phyloP scores from a whole-genome alignment of 257 asterid species.

The Voacanga thouarsii region DNA sequence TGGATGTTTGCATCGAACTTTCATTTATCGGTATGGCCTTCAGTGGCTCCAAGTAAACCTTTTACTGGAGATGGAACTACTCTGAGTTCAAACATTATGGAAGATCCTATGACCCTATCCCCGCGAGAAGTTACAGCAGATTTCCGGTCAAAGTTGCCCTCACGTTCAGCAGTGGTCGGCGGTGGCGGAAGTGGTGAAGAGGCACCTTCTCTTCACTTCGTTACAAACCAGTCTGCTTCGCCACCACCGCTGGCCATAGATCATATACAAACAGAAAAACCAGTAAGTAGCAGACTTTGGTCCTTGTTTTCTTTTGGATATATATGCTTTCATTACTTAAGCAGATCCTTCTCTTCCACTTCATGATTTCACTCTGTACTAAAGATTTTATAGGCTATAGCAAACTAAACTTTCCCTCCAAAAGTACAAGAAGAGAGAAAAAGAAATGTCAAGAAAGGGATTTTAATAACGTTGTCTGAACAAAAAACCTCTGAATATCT shows the following conservation, averaged over 20 bases:
- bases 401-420: too few species aligned
- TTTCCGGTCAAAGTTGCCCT: neutral
- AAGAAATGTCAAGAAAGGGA: too few species aligned
- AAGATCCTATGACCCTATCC: neutral
- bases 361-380: neutral
- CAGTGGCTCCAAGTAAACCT: neutral
- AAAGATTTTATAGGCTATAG: neutral
- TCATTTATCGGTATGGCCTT: constrained; percentile 35
- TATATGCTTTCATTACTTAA: neutral
- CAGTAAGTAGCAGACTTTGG: constrained; percentile 12
- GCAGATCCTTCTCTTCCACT: neutral
- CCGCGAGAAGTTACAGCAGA: neutral
- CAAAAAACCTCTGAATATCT: too few species aligned
- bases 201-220: constrained; percentile 38
- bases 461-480: too few species aligned
- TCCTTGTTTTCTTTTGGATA: neutral
- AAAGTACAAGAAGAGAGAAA: too few species aligned
- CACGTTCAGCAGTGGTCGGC: neutral
- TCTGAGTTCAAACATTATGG: constrained; percentile 10
- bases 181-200: constrained; percentile 37
- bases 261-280: constrained; percentile 18
- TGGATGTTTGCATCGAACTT: constrained; percentile 26
- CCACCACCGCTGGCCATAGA: constrained; percentile 33
- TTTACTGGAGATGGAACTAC: constrained; percentile 2
- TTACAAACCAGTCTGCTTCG: constrained; percentile 29